Percentiles rank a stretch among this genome's conserved stretches.
phyloP scores from a whole-genome alignment of 805 yeast species.

The Jamesozyma hellenica region DNA sequence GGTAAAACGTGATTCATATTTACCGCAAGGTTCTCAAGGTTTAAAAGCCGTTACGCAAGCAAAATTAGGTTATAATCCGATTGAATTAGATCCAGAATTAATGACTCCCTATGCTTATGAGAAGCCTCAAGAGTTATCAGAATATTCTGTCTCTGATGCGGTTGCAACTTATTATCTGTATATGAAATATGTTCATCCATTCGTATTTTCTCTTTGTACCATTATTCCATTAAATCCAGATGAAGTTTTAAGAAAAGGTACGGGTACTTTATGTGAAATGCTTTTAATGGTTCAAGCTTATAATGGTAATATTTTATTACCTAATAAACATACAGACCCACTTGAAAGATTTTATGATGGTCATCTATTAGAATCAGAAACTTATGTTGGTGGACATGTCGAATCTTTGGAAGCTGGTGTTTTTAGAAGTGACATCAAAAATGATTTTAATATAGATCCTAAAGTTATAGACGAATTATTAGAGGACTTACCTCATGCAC shows the following conservation, averaged over 20 bases:
- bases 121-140: constrained; percentile 84
- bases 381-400: constrained; percentile 98
- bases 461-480: constrained; percentile 72
- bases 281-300: constrained; percentile 93
- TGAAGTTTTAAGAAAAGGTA: constrained; percentile 91
- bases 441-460: constrained; percentile 69
- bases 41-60: constrained; percentile 94
- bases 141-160: constrained; percentile 98
- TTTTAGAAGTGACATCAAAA: constrained; percentile 76
- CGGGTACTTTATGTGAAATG: constrained; percentile 98
- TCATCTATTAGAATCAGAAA: constrained; percentile 85
- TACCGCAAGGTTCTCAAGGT: constrained; percentile 98
- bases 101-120: constrained; percentile 98
- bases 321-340: constrained; percentile 91
- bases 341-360: constrained; percentile 93
- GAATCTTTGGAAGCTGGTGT: constrained; percentile 98
- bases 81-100: constrained; percentile 91
- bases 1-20: constrained; percentile 95
- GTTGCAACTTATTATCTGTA: constrained; percentile 95
- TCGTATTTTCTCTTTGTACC: constrained; percentile 88
- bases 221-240: constrained; percentile 95
- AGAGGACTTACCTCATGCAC: constrained; percentile 60
- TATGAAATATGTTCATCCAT: constrained; percentile 95
- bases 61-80: constrained; percentile 90
- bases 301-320: constrained; percentile 61